A percentile compares a stretch with the other conserved stretches of the same genome.
These are phyloP conservation scores for Periconia sp. DNA, from an alignment of 2,329 filamentous ascomycete genomes.

Conservation along the genomic window DNA sequence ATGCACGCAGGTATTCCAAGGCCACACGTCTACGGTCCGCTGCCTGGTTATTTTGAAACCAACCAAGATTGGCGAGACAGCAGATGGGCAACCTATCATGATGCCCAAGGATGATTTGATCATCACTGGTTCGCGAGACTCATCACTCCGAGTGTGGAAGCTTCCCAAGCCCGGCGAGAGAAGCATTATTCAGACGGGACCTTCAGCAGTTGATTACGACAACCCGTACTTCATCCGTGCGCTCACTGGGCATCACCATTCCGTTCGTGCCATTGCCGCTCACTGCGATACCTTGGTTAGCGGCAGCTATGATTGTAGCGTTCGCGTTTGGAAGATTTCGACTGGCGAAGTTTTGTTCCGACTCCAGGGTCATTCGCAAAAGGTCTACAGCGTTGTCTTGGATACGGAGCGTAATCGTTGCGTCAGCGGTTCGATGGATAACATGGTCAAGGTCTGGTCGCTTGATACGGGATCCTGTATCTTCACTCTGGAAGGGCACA, in stretches of 20 bases:
- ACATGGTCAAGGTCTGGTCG: conserved; percentile 96
- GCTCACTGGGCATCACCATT: conserved; percentile 84
- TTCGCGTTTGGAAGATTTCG: conserved; percentile 96
- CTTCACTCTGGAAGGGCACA: conserved; percentile 90
- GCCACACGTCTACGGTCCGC: conserved; percentile 94
- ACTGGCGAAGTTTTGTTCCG: conserved; percentile 86
- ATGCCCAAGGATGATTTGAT: conserved; percentile 94
- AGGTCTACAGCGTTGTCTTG: conserved; percentile 96
- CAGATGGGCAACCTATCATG: conserved; percentile 76
- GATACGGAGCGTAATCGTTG: conserved; percentile 91
- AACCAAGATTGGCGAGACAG: conserved; percentile 69
- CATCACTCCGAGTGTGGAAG: conserved; percentile 90
- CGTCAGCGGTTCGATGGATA: conserved; percentile 98
- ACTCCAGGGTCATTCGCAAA: conserved; percentile 82
- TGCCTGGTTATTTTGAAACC: conserved; percentile 95
- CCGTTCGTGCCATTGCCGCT: conserved; percentile 92
- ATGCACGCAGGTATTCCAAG: conserved; percentile 94
- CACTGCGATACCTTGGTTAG: conserved; percentile 95
- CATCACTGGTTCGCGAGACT: conserved; percentile 95
- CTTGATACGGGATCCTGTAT: conserved; percentile 81
- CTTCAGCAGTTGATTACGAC: conserved; percentile 72
- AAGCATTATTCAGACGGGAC: conserved; percentile 76
- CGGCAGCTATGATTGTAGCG: conserved; percentile 93
- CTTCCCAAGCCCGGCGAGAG: conserved; percentile 79
- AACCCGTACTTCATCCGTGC: conserved; percentile 95